Percentiles rank a stretch among this genome's conserved stretches.
phyloP scores from a whole-genome alignment of 2,329 filamentous ascomycete genomes.

The Venturia carpophila region DNA sequence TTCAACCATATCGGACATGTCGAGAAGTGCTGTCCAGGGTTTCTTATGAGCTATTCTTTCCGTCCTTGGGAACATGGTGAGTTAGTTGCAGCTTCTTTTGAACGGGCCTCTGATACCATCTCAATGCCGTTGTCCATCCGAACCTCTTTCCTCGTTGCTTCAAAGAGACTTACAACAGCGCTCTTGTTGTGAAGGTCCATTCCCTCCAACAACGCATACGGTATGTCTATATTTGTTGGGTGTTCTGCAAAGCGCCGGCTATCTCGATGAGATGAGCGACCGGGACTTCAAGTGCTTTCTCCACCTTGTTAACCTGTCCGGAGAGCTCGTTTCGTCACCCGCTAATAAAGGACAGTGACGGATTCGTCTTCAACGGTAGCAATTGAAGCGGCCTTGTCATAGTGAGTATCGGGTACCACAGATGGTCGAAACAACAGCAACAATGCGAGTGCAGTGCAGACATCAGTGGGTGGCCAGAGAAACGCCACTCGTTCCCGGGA shows the following conservation, averaged over 20 bases:
- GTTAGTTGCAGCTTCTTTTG: too few species aligned
- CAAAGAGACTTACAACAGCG: too few species aligned
- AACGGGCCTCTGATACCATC: too few species aligned
- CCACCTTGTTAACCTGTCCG: neutral
- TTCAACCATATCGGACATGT: too few species aligned
- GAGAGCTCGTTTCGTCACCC: constrained; percentile 4
- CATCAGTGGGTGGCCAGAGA: neutral
- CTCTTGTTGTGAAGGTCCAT: neutral
- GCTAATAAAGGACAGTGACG: neutral
- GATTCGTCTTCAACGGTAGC: neutral
- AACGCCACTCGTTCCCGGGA: neutral
- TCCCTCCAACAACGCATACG: too few species aligned
- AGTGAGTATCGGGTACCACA: neutral
- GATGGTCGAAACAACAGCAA: neutral
- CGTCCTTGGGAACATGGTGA: too few species aligned
- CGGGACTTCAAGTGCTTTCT: neutral
- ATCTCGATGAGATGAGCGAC: neutral
- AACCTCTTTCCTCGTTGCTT: too few species aligned
- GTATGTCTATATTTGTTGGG: neutral
- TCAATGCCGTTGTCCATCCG: too few species aligned
- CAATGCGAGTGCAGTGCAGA: neutral
- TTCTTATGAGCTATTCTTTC: too few species aligned
- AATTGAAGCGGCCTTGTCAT: neutral
- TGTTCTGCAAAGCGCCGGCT: neutral
- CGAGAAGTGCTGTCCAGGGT: too few species aligned